Evolutionary conservation across 2,329 filamentous ascomycete genomes (phyloP).

Genomic region (Colletotrichum viniferum): DNA sequence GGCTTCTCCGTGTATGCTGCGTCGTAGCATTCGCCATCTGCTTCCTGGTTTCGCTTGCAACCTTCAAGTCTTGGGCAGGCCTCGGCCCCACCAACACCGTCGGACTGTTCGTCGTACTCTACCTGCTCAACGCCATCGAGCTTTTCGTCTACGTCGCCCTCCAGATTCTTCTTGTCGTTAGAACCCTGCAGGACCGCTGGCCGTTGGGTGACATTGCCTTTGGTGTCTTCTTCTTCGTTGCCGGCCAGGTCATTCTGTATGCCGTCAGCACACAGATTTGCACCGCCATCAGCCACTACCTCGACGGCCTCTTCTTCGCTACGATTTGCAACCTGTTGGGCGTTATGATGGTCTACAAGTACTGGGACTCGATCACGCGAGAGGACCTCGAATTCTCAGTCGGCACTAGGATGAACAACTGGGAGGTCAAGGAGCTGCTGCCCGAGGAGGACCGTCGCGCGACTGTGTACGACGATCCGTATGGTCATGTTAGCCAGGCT

Average conservation of each 20-base stretch:
- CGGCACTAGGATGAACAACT: constrained; percentile 92
- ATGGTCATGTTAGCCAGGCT: constrained; percentile 61
- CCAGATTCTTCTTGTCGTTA: constrained; percentile 86
- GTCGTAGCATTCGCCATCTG: constrained; percentile 83
- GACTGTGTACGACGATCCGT: constrained; percentile 76
- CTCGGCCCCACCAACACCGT: constrained; percentile 84
- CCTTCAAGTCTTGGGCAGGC: constrained; percentile 91
- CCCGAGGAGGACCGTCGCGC: constrained; percentile 79
- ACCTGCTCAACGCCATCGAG: constrained; percentile 87
- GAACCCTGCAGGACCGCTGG: constrained; percentile 95
- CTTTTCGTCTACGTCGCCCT: constrained; percentile 84
- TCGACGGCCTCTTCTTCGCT: constrained; percentile 93
- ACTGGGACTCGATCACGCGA: constrained; percentile 98
- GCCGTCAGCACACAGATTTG: constrained; percentile 88
- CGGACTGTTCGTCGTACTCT: constrained; percentile 89
- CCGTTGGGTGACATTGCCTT: constrained; percentile 91
- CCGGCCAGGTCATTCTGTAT: constrained; percentile 92
- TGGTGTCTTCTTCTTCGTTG: constrained; percentile 87
- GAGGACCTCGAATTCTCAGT: constrained; percentile 99
- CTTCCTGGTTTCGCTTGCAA: constrained; percentile 86
- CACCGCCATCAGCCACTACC: constrained; percentile 82
- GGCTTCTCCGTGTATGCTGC: constrained; percentile 84
- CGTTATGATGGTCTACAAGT: constrained; percentile 99
- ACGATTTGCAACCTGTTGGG: constrained; percentile 91
- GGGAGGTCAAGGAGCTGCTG: constrained; percentile 94